Conservation (phyloP, 1,284 basidiomycete species). For the Ustilago cynodontis region DNA sequence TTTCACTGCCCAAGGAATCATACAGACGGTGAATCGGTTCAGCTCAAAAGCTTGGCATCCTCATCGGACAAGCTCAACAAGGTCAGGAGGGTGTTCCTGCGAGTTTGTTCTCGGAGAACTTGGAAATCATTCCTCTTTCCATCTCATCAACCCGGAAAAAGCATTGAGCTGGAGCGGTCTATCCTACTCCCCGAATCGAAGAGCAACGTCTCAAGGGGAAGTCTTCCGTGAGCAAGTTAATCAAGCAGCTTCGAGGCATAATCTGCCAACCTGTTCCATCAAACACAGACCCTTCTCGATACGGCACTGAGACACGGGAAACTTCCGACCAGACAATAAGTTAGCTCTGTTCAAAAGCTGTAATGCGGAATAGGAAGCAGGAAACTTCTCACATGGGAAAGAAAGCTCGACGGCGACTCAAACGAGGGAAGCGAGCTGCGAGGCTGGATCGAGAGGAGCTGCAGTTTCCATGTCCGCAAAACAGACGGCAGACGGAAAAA, state of each 20-base stretch:
- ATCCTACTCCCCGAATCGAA: too few relatives aligned
- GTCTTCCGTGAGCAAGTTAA: too few relatives aligned
- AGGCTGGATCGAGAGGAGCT: conserved; percentile 11
- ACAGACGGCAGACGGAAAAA: background rate
- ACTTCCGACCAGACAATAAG: background rate
- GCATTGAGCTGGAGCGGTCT: too few relatives aligned
- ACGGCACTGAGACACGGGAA: conserved; percentile 8
- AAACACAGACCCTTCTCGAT: background rate
- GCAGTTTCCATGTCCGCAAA: conserved; percentile 19
- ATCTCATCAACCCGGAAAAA: too few relatives aligned
- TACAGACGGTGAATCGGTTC: background rate
- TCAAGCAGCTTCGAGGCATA: too few relatives aligned
- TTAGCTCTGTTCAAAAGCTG: background rate
- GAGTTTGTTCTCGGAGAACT: too few relatives aligned
- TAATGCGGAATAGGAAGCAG: background rate
- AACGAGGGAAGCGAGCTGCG: conserved; percentile 7
- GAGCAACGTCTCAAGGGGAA: too few relatives aligned
- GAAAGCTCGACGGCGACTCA: background rate
- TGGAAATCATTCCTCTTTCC: too few relatives aligned
- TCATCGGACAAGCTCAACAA: too few relatives aligned
- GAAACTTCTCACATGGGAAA: background rate
- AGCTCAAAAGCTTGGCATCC: too few relatives aligned
- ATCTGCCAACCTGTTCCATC: background rate
- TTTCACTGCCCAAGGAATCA: too few relatives aligned
- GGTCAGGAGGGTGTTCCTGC: too few relatives aligned